Evolutionary conservation across 2,329 filamentous ascomycete genomes (phyloP).

Genomic region (Claviceps pusilla): DNA sequence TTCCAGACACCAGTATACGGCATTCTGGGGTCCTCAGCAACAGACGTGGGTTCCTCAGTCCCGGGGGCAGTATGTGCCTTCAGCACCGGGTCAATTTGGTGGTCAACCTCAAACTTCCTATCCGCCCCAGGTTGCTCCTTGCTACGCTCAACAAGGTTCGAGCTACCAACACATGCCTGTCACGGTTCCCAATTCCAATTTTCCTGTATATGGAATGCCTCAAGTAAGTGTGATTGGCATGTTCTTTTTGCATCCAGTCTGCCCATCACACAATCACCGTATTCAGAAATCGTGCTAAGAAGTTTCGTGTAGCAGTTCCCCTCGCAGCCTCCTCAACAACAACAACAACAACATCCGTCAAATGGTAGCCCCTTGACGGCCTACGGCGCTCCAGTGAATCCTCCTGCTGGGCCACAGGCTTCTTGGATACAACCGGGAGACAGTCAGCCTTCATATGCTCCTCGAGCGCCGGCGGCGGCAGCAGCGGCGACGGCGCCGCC

Average conservation of each 20-base stretch:
- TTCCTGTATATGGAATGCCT: constrained; percentile 31
- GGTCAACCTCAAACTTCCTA: constrained; percentile 32
- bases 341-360: constrained; percentile 15
- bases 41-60: constrained; percentile 40
- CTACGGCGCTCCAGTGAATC: constrained; percentile 21
- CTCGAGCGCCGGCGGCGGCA: constrained; percentile 13
- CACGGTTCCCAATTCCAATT: constrained; percentile 27
- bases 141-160: constrained; percentile 29
- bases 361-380: constrained; percentile 21
- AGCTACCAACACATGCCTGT: constrained; percentile 28
- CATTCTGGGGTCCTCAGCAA: constrained; percentile 46
- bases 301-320: constrained; percentile 14
- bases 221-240: constrained; percentile 23
- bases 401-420: constrained; percentile 15
- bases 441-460: constrained; percentile 17
- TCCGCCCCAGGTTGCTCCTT: constrained; percentile 30
- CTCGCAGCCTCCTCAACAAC: constrained; percentile 11
- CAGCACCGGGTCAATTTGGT: constrained; percentile 25
- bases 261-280: not conserved
- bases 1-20: constrained; percentile 53
- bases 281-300: not conserved
- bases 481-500: constrained; percentile 14
- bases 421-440: constrained; percentile 25
- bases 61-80: constrained; percentile 32
- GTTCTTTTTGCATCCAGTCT: not conserved